These are phyloP conservation scores for Grosmannia serpens DNA, from an alignment of 2,329 filamentous ascomycete species.

Conservation along the genomic window DNA sequence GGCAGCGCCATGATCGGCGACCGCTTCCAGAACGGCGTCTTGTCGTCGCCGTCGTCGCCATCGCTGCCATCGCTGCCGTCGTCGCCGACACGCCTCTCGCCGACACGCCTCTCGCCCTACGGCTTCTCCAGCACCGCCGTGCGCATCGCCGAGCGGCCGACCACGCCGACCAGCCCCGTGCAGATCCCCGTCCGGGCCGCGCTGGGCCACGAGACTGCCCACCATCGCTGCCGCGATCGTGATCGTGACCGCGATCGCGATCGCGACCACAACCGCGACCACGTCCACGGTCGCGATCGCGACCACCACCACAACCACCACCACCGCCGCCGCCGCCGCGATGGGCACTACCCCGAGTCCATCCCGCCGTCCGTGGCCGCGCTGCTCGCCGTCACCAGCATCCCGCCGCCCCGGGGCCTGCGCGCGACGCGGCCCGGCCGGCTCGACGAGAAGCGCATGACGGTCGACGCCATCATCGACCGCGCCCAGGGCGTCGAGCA, in stretches of 20 bases:
- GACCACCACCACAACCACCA: conserved; percentile 5
- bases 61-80: not conserved
- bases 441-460: conserved; percentile 29
- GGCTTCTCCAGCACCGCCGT: conserved; percentile 8
- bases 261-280: not conserved
- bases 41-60: not conserved
- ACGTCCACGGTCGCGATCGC: not conserved
- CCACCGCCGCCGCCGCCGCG: conserved; percentile 12
- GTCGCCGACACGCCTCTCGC: too few species aligned
- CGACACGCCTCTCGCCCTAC: not conserved
- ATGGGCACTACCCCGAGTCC: conserved; percentile 38
- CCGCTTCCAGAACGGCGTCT: not conserved
- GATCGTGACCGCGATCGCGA: conserved; percentile 20
- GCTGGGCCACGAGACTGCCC: conserved; percentile 21
- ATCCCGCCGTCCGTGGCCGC: conserved; percentile 49
- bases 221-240: conserved; percentile 21
- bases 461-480: conserved; percentile 44
- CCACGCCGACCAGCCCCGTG: conserved; percentile 37
- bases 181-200: conserved; percentile 39
- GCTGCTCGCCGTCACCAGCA: conserved; percentile 49
- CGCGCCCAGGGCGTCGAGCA: conserved; percentile 45
- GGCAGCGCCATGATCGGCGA: not conserved
- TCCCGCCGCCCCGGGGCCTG: conserved; percentile 33
- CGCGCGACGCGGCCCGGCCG: conserved; percentile 10
- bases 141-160: conserved; percentile 16